phyloP scores from a whole-genome alignment of 2,329 filamentous ascomycete genomes.

The Penicillium sp. region DNA sequence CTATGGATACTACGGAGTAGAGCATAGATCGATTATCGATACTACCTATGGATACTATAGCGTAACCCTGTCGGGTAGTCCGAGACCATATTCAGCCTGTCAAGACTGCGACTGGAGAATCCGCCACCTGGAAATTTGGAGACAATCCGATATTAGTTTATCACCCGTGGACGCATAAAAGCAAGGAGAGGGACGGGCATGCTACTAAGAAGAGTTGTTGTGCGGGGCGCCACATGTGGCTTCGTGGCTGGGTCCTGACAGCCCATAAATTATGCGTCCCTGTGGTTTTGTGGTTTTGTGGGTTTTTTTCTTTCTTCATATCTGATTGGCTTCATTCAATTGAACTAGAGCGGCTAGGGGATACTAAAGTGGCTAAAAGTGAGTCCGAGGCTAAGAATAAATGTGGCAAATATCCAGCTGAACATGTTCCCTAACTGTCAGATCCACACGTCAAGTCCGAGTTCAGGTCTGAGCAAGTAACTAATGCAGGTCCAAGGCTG shows the following conservation, averaged over 20 bases:
- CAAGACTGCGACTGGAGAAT: not conserved
- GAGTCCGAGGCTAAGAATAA: conserved; percentile 1
- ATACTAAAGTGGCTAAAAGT: not conserved
- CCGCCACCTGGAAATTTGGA: not conserved
- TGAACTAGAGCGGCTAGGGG: not conserved
- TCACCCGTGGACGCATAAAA: not conserved
- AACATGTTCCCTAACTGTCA: conserved; percentile 3
- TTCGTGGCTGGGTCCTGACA: conserved; percentile 13
- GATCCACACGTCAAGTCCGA: conserved; percentile 3
- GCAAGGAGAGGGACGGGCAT: conserved; percentile 1
- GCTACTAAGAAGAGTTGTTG: conserved; percentile 3
- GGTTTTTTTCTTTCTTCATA: no score
- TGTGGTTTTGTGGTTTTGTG: no score
- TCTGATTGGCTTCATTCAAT: not conserved
- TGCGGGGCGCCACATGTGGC: conserved; percentile 18
- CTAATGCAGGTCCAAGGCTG: conserved; percentile 8
- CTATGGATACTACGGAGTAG: not conserved
- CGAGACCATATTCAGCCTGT: not conserved
- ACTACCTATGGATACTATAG: not conserved
- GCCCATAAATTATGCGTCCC: not conserved
- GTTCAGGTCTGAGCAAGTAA: conserved; percentile 1
- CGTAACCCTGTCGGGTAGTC: not conserved
- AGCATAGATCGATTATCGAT: not conserved
- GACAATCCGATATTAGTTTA: not conserved
- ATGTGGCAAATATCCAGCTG: conserved; percentile 8